These are phyloP conservation scores for Paraphoma sp. DNA, from an alignment of 2,329 filamentous ascomycete species.

Conservation along the genomic window DNA sequence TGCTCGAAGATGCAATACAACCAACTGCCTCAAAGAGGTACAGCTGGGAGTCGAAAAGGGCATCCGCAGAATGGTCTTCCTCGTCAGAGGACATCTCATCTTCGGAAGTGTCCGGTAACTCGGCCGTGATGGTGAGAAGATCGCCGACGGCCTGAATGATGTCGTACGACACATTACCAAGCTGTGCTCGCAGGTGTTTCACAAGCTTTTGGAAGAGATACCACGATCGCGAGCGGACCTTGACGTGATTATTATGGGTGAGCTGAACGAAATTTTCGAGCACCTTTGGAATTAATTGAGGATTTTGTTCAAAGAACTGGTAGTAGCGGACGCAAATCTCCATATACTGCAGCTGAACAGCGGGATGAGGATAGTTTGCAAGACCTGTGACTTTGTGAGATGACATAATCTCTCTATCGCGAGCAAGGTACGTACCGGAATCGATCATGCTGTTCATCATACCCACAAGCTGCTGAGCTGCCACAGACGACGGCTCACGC, in stretches of 20 bases:
- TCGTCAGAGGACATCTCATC: conserved; percentile 96
- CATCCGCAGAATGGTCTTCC: conserved; percentile 86
- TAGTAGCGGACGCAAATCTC: conserved; percentile 96
- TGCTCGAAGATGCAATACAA: conserved; percentile 82
- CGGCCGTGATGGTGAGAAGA: conserved; percentile 87
- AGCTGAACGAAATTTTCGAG: conserved; percentile 91
- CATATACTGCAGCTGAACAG: conserved; percentile 96
- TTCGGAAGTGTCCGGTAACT: conserved; percentile 77
- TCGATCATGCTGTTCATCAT: conserved; percentile 98
- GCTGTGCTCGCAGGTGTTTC: conserved; percentile 81
- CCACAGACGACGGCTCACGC: conserved; percentile 78
- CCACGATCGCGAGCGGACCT: conserved; percentile 91
- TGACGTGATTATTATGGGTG: conserved; percentile 85
- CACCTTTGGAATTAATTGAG: conserved; percentile 80
- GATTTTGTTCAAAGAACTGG: conserved; percentile 87
- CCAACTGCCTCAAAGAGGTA: conserved; percentile 96
- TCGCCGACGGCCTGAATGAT: conserved; percentile 91
- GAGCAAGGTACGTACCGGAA: conserved; percentile 67
- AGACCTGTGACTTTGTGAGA: conserved; percentile 65
- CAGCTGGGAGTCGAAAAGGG: conserved; percentile 87
- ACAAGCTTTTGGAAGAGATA: conserved; percentile 95
- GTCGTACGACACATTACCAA: conserved; percentile 88
- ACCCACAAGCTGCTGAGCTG: conserved; percentile 79
- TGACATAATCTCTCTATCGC: background rate
- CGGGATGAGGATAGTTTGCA: conserved; percentile 84